Conservation (phyloP, 2,329 filamentous ascomycete genomes). For the Huntiella decipiens region DNA sequence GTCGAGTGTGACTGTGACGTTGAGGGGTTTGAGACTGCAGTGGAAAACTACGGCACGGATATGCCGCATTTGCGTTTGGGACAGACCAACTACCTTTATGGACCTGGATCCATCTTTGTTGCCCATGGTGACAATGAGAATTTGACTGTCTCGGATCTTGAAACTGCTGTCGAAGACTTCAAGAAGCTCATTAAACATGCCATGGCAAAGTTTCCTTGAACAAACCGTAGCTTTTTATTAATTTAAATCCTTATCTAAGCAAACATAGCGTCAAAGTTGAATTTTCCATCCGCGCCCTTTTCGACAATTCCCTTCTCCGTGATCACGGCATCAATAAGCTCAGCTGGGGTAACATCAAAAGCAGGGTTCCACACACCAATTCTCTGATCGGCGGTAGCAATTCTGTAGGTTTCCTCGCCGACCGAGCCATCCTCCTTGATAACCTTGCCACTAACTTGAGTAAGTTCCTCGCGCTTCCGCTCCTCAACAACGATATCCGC, state of each 20-base stretch:
- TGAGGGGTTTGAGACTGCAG: constrained; percentile 66
- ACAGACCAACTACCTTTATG: constrained; percentile 48
- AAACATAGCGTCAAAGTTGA: constrained; percentile 24
- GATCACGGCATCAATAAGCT: constrained; percentile 80
- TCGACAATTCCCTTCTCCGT: constrained; percentile 80
- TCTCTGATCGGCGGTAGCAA: constrained; percentile 60
- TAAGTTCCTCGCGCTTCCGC: constrained; percentile 63
- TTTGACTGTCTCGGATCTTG: constrained; percentile 54
- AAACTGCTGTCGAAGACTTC: constrained; percentile 62
- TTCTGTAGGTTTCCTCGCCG: constrained; percentile 41
- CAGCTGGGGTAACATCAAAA: constrained; percentile 83
- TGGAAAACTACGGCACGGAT: constrained; percentile 88
- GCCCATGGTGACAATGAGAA: constrained; percentile 76
- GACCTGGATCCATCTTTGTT: constrained; percentile 59
- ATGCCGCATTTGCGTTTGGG: constrained; percentile 57
- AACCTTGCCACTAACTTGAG: constrained; percentile 61
- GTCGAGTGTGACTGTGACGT: constrained; percentile 66
- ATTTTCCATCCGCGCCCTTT: constrained; percentile 52
- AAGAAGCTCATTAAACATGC: constrained; percentile 46
- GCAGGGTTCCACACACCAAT: constrained; percentile 92
- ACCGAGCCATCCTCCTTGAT: constrained; percentile 44
- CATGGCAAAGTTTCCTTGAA: constrained; percentile 16
- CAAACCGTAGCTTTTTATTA: neutral
- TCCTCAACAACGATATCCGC: constrained; percentile 79
- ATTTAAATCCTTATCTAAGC: neutral